Evolutionary conservation across 768 basidiomycete genomes (phyloP), one percentile per base, ranked within the genome.

Genomic region (Lyophyllum shimeji): DNA sequence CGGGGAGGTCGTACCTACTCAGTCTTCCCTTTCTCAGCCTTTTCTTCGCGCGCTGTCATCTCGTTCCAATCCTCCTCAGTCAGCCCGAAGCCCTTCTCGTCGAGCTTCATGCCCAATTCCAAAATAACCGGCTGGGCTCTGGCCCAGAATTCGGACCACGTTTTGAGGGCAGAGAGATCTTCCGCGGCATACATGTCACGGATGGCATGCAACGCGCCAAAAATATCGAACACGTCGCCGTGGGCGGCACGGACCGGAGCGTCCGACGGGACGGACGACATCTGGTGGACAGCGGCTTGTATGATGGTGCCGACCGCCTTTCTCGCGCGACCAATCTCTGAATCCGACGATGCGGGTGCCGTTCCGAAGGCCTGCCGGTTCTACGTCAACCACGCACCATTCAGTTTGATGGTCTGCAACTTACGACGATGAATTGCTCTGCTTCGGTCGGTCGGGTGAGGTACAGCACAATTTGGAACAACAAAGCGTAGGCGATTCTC

Each of bases 381-480:
- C 20, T 17, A 17, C 24, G 21, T 50, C 7, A 46, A 33, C 7
- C 20, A 37, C 29, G 23, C 20, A 29, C 29, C 5, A 9, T 29
- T 18, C 20, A 9, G 52, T 21, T 23, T 17, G 37, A 18, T 23
- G 40, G 15, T 39, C 2, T 20, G 42, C 17, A 11, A 62, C 66
- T 56, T 31, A 65, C 68, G 40, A 56, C 40, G 8, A 67, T 48
- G 45, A 61, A 65, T 20, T 65, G 65, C 42, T 63, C 59, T 2
- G 61, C 60, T 37, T 58, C 56, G 17, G 55, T 50, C 12, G 66
- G 61, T 9, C 66, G 60, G 37, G 58, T 59, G 18, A 69, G 61
- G 47, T 68, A 69, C 9, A 68, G 27, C 21, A 67, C 59, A 8
- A 68, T 64, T 58, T 66, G 67, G 54, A 67, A 63, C 5, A 69